phyloP scores from a whole-genome alignment of 305 asterid species.

The Fraxinus ornus region DNA sequence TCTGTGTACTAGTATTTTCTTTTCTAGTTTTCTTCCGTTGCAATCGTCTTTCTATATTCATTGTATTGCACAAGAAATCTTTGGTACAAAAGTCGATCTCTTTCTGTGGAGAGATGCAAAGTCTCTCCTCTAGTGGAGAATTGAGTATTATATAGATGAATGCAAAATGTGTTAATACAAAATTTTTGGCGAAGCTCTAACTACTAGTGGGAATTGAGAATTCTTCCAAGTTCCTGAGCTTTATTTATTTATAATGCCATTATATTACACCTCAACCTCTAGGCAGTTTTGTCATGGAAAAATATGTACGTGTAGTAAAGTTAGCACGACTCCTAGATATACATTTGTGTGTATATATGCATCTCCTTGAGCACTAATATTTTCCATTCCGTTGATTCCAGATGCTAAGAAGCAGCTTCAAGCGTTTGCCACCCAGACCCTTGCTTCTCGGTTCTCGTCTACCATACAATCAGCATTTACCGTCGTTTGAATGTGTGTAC shows the following conservation, averaged over 20 bases:
- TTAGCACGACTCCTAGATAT: background rate
- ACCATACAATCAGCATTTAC: conserved; percentile 75
- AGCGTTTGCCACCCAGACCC: conserved; percentile 72
- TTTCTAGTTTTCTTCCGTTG: background rate
- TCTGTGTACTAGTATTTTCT: background rate
- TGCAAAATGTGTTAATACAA: background rate
- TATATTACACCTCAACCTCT: background rate
- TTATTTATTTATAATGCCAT: background rate
- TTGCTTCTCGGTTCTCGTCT: conserved; percentile 71
- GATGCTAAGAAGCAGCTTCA: conserved; percentile 91
- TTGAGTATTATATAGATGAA: background rate
- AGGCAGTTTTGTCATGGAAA: background rate
- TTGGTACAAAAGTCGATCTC: background rate
- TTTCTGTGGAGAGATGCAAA: background rate
- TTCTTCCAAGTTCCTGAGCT: background rate
- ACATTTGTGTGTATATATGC: background rate
- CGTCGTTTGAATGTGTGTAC: conserved; percentile 41
- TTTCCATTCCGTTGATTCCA: conserved; percentile 27
- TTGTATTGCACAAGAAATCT: background rate
- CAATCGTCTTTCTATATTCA: background rate
- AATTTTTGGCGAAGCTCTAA: background rate
- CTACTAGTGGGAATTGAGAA: background rate
- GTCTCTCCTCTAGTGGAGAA: background rate
- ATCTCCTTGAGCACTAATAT: background rate
- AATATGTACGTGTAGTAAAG: background rate